These are phyloP conservation scores for Laguncularia racemosa DNA, from an alignment of 345 rosid species.

Conservation along the genomic window DNA sequence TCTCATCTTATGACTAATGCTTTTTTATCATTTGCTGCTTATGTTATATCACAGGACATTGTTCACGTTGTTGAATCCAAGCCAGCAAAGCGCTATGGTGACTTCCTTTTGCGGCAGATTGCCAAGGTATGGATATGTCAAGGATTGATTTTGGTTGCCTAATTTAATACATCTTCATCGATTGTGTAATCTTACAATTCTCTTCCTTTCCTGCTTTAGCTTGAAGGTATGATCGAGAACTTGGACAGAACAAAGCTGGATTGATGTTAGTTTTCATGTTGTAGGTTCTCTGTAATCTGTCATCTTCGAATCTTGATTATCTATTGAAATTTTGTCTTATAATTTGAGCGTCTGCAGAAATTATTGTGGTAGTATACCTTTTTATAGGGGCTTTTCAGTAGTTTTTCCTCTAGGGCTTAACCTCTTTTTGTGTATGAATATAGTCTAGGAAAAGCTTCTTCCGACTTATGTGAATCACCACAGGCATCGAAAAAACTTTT, in stretches of 20 bases:
- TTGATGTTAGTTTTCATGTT: constrained; percentile 12
- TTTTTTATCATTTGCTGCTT: not conserved
- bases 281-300: no score
- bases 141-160: not conserved
- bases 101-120: constrained; percentile 90
- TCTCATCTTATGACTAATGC: not conserved
- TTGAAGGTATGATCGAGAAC: constrained; percentile 81
- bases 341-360: no score
- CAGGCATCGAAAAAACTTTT: no score
- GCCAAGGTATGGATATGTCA: constrained; percentile 55
- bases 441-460: no score
- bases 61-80: constrained; percentile 71
- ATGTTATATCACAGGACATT: constrained; percentile 56
- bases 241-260: constrained; percentile 79
- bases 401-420: no score
- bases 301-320: no score
- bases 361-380: no score
- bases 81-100: constrained; percentile 67
- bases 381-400: no score
- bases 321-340: no score
- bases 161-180: not conserved
- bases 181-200: not conserved
- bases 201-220: constrained; percentile 28
- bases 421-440: no score
- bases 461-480: no score